Conservation (phyloP, 2,329 filamentous ascomycete species). For the Verticillium longisporum region DNA sequence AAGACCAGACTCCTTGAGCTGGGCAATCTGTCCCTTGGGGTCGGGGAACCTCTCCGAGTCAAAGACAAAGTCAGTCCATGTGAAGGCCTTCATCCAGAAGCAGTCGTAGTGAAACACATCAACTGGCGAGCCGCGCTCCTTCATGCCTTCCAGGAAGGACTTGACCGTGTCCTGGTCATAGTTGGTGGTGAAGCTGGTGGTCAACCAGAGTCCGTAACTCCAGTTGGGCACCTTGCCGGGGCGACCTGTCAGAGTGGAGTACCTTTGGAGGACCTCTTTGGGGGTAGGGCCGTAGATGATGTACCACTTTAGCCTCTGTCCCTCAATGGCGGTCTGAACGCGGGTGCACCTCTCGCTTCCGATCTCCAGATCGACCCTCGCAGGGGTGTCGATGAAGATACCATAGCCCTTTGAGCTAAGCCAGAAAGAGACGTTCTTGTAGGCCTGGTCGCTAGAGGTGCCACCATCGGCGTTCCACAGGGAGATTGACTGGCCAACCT, state of each 20-base stretch:
- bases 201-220: conserved; percentile 73
- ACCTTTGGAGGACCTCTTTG: conserved; percentile 63
- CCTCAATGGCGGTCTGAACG: conserved; percentile 62
- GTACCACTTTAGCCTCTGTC: conserved; percentile 66
- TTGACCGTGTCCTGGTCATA: conserved; percentile 65
- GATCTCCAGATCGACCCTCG: conserved; percentile 64
- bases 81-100: conserved; percentile 71
- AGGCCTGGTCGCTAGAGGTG: conserved; percentile 63
- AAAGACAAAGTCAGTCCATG: conserved; percentile 71
- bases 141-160: conserved; percentile 64
- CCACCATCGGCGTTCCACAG: conserved; percentile 61
- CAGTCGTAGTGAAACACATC: conserved; percentile 72
- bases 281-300: conserved; percentile 65
- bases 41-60: conserved; percentile 63
- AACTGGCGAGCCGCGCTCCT: conserved; percentile 55
- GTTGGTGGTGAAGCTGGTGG: conserved; percentile 67
- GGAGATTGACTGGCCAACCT: conserved; percentile 63
- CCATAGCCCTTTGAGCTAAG: conserved; percentile 69
- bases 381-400: conserved; percentile 66
- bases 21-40: conserved; percentile 54
- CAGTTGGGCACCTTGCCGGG: conserved; percentile 61
- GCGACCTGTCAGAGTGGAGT: conserved; percentile 60
- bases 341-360: conserved; percentile 67
- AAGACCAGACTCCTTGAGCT: conserved; percentile 56
- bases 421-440: conserved; percentile 68